Base-by-base conservation (phyloP, 2,329 filamentous ascomycete genomes). In the Ceratocystis harringtonii region DNA sequence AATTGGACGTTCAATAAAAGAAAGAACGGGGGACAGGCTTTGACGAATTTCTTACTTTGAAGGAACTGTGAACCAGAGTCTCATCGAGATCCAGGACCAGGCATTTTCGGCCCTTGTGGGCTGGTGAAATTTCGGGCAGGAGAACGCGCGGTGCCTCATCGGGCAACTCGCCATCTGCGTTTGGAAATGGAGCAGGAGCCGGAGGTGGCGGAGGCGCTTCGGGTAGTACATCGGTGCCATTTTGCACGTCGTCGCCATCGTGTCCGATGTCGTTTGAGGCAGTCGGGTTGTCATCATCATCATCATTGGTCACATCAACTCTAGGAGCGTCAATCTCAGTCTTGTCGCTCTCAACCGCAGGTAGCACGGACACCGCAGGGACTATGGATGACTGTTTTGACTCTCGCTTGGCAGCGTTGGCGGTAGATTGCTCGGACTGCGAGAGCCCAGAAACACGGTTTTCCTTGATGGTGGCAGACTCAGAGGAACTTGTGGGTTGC, bases 61-160 rank as follows among this genome's bases (percentile, higher is more conserved):
- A 99, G 70, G 94, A 97, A 75, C 94, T 97, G 78, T 99, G 94
- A 28, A 99, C 94, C 63, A 99, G 78, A 1, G 94, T 99, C 76
- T 99, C 94, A 70, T 99, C 94, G 68, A 99, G 79, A 78, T 99
- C 94, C 58, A 99, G 81, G 19, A 99, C 92, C 50, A 99, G 78
- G 71, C 94, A 99, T 76, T 99, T 99, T 73, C 89, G 87, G 32
- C 91, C 90, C 75, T 88, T 85, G 71, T 94, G 84, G 70, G 89
- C 86, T 30, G 90, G 86, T 50, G 85, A 80, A 69, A 92, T 83
- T 0, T 92, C 86, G n/a, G 91, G 91, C 65, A 99, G 78, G 44
- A 99, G 79, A 76, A 83, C 90, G 71, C 83, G 84, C 76, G 71
- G 81, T 74, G 30, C 43, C 3, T 67, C 65, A 3, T 66, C 61